Conservation (phyloP, 257 asterid species). For the Thymus mandschuricus region DNA sequence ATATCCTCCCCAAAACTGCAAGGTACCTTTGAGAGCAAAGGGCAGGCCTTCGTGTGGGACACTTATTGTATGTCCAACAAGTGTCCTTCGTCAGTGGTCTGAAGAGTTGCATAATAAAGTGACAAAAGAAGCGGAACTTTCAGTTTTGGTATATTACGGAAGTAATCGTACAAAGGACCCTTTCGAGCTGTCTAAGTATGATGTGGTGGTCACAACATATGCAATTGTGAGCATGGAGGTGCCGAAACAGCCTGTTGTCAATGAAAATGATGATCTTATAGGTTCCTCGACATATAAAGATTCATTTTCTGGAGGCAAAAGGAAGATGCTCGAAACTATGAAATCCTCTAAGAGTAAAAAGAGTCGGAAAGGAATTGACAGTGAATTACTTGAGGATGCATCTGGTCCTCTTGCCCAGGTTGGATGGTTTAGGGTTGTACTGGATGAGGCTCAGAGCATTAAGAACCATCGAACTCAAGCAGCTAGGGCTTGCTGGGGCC, state of each 20-base stretch:
- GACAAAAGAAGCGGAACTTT: slow-evolving; percentile 75
- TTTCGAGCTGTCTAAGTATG: slow-evolving; percentile 80
- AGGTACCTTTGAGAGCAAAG: slow-evolving; percentile 47
- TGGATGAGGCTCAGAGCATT: slow-evolving; percentile 99
- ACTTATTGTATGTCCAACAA: slow-evolving; percentile 95
- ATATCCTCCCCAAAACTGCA: slow-evolving; percentile 28
- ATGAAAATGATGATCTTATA: slow-evolving; percentile 65
- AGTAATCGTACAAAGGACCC: slow-evolving; percentile 91
- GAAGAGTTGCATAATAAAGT: slow-evolving; percentile 92
- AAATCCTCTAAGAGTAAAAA: slow-evolving; percentile 65
- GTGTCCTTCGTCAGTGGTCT: slow-evolving; percentile 97
- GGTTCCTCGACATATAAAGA: slow-evolving; percentile 45
- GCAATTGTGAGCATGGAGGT: slow-evolving; percentile 99
- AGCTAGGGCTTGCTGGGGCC: slow-evolving; percentile 99
- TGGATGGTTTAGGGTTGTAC: slow-evolving; percentile 96
- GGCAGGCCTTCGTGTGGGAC: slow-evolving; percentile 96
- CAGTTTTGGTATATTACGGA: slow-evolving; percentile 88
- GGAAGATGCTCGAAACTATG: slow-evolving; percentile 58
- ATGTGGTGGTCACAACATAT: slow-evolving; percentile 94
- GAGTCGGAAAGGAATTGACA: slow-evolving; percentile 60
- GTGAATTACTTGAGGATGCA: slow-evolving; percentile 54
- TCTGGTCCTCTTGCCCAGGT: slow-evolving; percentile 95
- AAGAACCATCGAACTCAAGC: slow-evolving; percentile 93
- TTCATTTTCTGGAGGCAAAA: slow-evolving; percentile 55
- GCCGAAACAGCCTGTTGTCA: slow-evolving; percentile 91